Base-by-base conservation (phyloP, 1,284 basidiomycete species). In the Phenoliferia sp. region DNA sequence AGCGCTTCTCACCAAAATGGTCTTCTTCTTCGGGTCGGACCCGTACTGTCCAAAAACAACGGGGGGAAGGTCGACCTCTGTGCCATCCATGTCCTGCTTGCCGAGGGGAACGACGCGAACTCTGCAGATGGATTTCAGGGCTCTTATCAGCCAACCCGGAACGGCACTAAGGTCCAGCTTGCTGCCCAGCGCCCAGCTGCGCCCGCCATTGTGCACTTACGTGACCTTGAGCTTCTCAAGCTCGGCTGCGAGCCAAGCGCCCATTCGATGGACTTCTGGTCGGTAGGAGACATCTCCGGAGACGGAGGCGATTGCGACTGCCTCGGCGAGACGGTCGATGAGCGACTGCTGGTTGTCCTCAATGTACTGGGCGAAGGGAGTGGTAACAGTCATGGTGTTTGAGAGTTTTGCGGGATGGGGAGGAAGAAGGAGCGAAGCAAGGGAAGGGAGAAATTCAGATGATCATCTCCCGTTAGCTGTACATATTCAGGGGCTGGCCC, bases 71-170 rank as follows among this genome's bases (percentile, higher is more conserved):
- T 85, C 84, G 57, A 85, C 76, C 52, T 94, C 83, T 72, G 87
- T 84, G 74, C 92, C 92, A 64, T 94, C 91, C 77, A 96, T 85
- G 15, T 80, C 81, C 70, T 98, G 94, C 72, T 83, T 87, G 28
- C 96, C 96, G 19, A 96, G 85, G 67, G 89, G 85, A 26, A 86
- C 85, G 33, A 86, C 83, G 75, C 86, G 83, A 1, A 90, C 92
- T n/a, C 71, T 73, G 66, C 6, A 33, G 48, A 5, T n/a, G n/a
- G n/a, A n/a, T n/a, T 10, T 50, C 17, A 16, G 12, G 31, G 19
- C 34, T 19, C 58, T 35, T 34, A 34, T 58, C 56, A 26, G n/a
- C 31, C 28, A 44, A 17, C 59, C 39, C n/a, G n/a, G n/a, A n/a
- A n/a, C n/a, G n/a, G n/a, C n/a, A n/a, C n/a, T n/a, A n/a, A n/a